Percentiles rank a stretch among this genome's conserved stretches.
phyloP scores from a whole-genome alignment of 495 filamentous ascomycete species.

The Aspergillus asperescens region DNA sequence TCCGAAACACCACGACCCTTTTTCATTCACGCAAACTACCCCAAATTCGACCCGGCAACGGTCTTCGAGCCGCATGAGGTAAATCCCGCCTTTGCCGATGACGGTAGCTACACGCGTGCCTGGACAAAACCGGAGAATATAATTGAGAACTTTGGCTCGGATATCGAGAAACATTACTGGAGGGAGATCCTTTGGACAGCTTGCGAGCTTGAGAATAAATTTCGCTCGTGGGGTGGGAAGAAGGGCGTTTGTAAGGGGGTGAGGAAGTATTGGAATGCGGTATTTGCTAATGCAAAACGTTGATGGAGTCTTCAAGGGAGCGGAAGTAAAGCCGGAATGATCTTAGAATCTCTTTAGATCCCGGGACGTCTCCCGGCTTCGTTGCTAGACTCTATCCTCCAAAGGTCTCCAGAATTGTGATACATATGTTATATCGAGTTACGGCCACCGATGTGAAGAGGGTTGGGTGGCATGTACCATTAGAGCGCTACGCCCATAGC shows the following conservation, averaged over 20 bases:
- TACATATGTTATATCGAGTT: too few species aligned
- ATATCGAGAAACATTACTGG: conserved; percentile 50
- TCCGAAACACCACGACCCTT: conserved; percentile 29
- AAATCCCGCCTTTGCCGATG: conserved; percentile 30
- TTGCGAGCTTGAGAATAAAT: conserved; percentile 42
- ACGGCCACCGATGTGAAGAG: too few species aligned
- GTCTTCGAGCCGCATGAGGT: conserved; percentile 34
- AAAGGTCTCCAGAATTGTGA: too few species aligned
- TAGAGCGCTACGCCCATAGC: too few species aligned
- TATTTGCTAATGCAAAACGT: conserved; percentile 15
- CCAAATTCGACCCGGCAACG: conserved; percentile 47
- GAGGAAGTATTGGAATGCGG: conserved; percentile 27
- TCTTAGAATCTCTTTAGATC: too few species aligned
- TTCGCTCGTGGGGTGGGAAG: conserved; percentile 29
- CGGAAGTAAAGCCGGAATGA: too few species aligned
- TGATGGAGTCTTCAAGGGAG: neutral
- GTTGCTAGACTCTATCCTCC: too few species aligned
- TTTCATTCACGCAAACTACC: conserved; percentile 48
- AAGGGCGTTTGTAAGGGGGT: conserved; percentile 28
- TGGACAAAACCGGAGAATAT: conserved; percentile 41
- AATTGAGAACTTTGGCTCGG: conserved; percentile 32
- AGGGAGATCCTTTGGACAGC: conserved; percentile 42
- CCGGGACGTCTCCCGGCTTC: too few species aligned
- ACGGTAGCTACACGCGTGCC: conserved; percentile 35
- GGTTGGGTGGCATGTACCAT: too few species aligned